Evolutionary conservation across 306 rosid genomes (phyloP), one percentile per base, ranked within the genome.

Genomic region (Leucaena leucocephala): DNA sequence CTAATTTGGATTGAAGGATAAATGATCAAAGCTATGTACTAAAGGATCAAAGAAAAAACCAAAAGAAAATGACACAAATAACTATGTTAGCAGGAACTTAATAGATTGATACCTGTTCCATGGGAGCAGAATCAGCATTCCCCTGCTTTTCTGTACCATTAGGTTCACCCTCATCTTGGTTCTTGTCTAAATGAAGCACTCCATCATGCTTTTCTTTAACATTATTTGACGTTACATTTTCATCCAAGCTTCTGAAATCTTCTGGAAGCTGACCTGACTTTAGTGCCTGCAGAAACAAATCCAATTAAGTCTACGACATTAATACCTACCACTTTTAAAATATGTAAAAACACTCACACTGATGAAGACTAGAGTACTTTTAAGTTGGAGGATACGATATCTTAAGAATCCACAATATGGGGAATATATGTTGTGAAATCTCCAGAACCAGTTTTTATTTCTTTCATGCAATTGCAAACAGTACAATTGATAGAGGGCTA

Each of bases 231-330:
- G 55, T 64, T 27, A 83, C 55, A 76, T 84, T 85, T 45, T 87
- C 97, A 75, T 82, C 87, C 76, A 87, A 64, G 43, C 83, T 74
- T 72, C 86, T 57, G 40, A 92, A 84, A 82, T 92, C 97, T 46
- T 85, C 88, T 80, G 98, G 98, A 78, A 94, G 93, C 84, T 91
- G 97, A 22, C 98, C 98, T 2, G 92, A 92, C 81, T 91, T 89
- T 76, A 94, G 77, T 78, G 97, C 97, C 98, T 94, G 93, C 76
- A 35, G 80, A 21, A 74, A 69, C 45, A 71, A 64, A 80, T 64
- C 45, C 42, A 11, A 42, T 82, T 50, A 66, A 72, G 74, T 64
- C 68, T 46, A 50, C 38, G n/a, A 55, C 13, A 65, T 59, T 22
- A 62, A 46, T 63, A 52, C 33, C 75, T 61, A 38, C 54, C 55